These are phyloP conservation scores for Ophioceras dolichostomum DNA, from an alignment of 2,329 filamentous ascomycete species.

Conservation along the genomic window DNA sequence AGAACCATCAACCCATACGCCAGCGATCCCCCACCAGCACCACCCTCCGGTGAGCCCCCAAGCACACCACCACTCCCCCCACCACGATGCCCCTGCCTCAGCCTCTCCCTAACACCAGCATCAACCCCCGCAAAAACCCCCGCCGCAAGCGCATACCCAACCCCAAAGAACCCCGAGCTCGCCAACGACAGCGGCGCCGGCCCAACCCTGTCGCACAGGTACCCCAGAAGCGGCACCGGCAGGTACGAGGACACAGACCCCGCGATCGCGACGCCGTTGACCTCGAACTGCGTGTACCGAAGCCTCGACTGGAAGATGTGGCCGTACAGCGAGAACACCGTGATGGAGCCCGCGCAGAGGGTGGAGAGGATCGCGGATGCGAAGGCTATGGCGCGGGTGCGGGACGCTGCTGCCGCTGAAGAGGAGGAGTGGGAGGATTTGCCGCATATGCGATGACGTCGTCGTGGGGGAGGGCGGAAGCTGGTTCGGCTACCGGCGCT, in stretches of 20 bases:
- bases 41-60: too few species aligned
- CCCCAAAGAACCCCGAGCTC: slow-evolving; percentile 61
- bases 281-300: slow-evolving; percentile 80
- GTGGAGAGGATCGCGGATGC: slow-evolving; percentile 40
- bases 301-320: slow-evolving; percentile 79
- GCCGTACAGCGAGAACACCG: slow-evolving; percentile 87
- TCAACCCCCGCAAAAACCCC: slow-evolving; percentile 48
- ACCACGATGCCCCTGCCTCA: neutral
- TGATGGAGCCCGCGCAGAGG: slow-evolving; percentile 82
- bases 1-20: slow-evolving; percentile 70
- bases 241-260: slow-evolving; percentile 85
- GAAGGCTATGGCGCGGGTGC: slow-evolving; percentile 34
- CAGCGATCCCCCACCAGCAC: slow-evolving; percentile 7
- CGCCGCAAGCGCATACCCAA: slow-evolving; percentile 75
- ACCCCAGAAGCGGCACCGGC: slow-evolving; percentile 81
- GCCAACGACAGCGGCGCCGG: slow-evolving; percentile 65
- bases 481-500: neutral
- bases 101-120: slow-evolving; percentile 11
- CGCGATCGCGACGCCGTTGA: slow-evolving; percentile 80
- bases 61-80: too few species aligned
- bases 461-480: too few species aligned
- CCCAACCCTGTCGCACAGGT: slow-evolving; percentile 80
- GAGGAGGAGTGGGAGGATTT: too few species aligned
- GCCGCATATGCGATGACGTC: too few species aligned
- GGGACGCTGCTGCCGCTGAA: slow-evolving; percentile 14